Evolutionary conservation across 1,284 basidiomycete species (phyloP).

Genomic region (Ustilago nuda): DNA sequence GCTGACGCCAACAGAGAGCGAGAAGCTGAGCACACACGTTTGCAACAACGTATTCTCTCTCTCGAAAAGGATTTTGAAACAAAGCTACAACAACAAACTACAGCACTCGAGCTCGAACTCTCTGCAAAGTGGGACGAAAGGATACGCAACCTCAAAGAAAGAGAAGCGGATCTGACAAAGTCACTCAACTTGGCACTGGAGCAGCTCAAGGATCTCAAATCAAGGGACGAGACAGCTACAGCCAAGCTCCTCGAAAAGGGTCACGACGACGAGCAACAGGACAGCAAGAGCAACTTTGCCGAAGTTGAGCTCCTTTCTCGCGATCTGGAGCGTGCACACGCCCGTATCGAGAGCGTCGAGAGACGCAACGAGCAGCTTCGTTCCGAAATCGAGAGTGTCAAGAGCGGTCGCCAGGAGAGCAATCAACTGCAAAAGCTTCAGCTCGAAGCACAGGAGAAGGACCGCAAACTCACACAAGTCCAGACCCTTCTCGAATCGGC

Average conservation of each 20-base stretch:
- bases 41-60: slow-evolving; percentile 73
- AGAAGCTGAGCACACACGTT: slow-evolving; percentile 89
- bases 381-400: slow-evolving; percentile 82
- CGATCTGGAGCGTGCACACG: slow-evolving; percentile 91
- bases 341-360: slow-evolving; percentile 89
- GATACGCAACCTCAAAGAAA: slow-evolving; percentile 91
- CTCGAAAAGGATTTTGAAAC: slow-evolving; percentile 80
- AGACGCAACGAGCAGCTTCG: slow-evolving; percentile 90
- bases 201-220: slow-evolving; percentile 88
- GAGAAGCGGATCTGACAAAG: slow-evolving; percentile 89
- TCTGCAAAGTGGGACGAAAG: slow-evolving; percentile 96
- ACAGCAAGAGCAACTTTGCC: slow-evolving; percentile 30
- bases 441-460: slow-evolving; percentile 70
- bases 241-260: slow-evolving; percentile 89
- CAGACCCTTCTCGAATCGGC: slow-evolving; percentile 36
- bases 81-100: slow-evolving; percentile 83
- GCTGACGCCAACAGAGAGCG: slow-evolving; percentile 70
- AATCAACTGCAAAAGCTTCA: slow-evolving; percentile 79
- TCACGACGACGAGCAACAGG: slow-evolving; percentile 70
- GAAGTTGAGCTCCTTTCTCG: slow-evolving; percentile 75
- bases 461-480: slow-evolving; percentile 38
- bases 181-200: slow-evolving; percentile 85
- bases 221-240: slow-evolving; percentile 89
- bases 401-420: slow-evolving; percentile 38
- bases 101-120: slow-evolving; percentile 91